Conservation (phyloP, 73 alveolate species). For the Tetrahymena borealis region DNA sequence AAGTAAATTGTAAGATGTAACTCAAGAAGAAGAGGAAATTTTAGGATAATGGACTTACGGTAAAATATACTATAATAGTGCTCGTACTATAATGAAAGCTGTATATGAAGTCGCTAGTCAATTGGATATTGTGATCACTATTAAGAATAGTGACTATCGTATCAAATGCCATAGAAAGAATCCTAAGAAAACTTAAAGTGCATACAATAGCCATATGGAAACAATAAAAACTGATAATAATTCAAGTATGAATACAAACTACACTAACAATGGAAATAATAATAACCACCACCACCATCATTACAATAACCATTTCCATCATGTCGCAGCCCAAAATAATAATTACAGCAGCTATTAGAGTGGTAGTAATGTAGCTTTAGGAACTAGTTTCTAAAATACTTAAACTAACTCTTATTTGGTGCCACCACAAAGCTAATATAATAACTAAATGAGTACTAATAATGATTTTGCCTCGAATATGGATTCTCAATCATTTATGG, state of each 20-base stretch:
- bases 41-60: background rate
- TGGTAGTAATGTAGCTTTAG: background rate
- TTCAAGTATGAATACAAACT: background rate
- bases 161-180: background rate
- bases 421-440: background rate
- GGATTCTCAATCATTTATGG: background rate
- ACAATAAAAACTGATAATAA: background rate
- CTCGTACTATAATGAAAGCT: background rate
- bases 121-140: background rate
- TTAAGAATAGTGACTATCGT: background rate
- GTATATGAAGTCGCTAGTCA: background rate
- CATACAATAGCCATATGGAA: background rate
- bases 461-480: background rate
- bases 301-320: background rate
- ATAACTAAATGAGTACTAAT: background rate
- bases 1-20: background rate
- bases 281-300: background rate
- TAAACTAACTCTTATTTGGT: background rate
- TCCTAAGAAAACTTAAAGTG: background rate
- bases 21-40: background rate
- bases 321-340: background rate
- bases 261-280: background rate
- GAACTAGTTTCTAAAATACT: background rate
- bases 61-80: background rate
- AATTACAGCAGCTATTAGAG: background rate